Conservation (phyloP, 2,329 filamentous ascomycete species). For the Pseudogymnoascus sp. region DNA sequence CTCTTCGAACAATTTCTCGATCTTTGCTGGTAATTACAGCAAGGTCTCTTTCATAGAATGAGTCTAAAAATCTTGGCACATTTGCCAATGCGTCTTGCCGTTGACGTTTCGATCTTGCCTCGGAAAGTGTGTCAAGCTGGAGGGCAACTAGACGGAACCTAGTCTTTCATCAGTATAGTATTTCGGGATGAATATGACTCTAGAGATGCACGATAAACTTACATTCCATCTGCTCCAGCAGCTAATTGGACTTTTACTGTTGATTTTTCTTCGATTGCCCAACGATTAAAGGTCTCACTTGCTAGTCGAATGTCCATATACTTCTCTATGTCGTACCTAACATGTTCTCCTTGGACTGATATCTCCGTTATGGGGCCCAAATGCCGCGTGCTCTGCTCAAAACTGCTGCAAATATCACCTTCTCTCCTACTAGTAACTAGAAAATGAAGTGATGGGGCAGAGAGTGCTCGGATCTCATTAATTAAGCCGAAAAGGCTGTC, state of each 20-base stretch:
- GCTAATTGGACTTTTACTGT: background rate
- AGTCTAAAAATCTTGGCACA: constrained; percentile 13
- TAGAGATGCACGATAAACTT: background rate
- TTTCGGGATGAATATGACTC: background rate
- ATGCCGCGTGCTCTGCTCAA: background rate
- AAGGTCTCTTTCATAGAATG: constrained; percentile 13
- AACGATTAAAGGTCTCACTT: background rate
- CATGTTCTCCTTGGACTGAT: background rate
- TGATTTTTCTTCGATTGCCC: background rate
- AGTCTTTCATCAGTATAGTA: background rate
- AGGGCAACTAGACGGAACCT: constrained; percentile 18
- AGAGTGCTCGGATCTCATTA: background rate
- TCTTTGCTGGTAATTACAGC: constrained; percentile 1
- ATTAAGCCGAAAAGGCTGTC: constrained; percentile 7
- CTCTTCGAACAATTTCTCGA: background rate
- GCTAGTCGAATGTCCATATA: background rate
- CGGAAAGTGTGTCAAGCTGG: constrained; percentile 13
- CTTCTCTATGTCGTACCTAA: background rate
- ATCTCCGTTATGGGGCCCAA: background rate
- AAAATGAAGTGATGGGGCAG: background rate
- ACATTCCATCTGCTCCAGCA: background rate
- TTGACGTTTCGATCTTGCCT: background rate
- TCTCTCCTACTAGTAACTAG: constrained; percentile 4
- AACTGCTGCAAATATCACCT: constrained; percentile 8
- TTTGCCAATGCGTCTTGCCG: background rate